Percentiles rank a stretch among this genome's conserved stretches.
Conservation (phyloP, 139 green algal genomes). For the Pedinophyceae sp. region DNA sequence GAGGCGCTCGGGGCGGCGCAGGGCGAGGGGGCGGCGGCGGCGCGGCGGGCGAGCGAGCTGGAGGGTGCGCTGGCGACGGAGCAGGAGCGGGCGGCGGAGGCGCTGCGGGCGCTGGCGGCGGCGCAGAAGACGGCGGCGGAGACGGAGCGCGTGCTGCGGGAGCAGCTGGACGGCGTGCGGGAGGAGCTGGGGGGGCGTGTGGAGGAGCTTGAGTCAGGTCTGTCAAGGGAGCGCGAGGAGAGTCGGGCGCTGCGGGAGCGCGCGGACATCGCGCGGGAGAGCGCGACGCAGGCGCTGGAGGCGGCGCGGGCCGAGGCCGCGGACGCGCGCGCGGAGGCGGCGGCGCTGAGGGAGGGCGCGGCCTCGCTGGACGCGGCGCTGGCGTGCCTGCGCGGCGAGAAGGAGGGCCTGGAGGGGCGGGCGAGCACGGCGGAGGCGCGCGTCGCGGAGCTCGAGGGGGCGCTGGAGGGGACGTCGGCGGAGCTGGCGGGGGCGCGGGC, state of each 20-base stretch:
- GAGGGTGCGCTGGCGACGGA: slow-evolving; percentile 11
- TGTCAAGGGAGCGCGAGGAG: slow-evolving; percentile 6
- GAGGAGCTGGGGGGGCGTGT: slow-evolving; percentile 5
- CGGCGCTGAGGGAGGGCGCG: neutral
- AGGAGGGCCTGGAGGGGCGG: neutral
- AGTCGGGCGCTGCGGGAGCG: slow-evolving; percentile 19
- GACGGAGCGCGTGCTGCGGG: too few relatives aligned
- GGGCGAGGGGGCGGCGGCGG: slow-evolving; percentile 22
- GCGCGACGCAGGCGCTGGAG: slow-evolving; percentile 4
- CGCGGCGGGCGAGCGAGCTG: slow-evolving; percentile 16
- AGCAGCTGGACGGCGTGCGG: slow-evolving; percentile 2
- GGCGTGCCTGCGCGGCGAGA: too few relatives aligned
- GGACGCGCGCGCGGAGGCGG: neutral
- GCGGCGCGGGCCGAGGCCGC: neutral
- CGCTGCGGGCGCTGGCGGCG: too few relatives aligned
- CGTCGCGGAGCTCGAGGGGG: too few relatives aligned
- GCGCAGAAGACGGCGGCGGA: too few relatives aligned
- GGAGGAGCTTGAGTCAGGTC: slow-evolving; percentile 9
- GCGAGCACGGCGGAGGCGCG: too few relatives aligned
- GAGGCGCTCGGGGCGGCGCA: slow-evolving; percentile 28
- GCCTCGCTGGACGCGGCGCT: neutral
- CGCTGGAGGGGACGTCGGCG: neutral
- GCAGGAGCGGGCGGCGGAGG: neutral
- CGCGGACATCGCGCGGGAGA: slow-evolving; percentile 3
- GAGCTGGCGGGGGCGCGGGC: neutral